phyloP scores from a whole-genome alignment of 2,329 filamentous ascomycete species.

The Plenodomus tracheiphilus region DNA sequence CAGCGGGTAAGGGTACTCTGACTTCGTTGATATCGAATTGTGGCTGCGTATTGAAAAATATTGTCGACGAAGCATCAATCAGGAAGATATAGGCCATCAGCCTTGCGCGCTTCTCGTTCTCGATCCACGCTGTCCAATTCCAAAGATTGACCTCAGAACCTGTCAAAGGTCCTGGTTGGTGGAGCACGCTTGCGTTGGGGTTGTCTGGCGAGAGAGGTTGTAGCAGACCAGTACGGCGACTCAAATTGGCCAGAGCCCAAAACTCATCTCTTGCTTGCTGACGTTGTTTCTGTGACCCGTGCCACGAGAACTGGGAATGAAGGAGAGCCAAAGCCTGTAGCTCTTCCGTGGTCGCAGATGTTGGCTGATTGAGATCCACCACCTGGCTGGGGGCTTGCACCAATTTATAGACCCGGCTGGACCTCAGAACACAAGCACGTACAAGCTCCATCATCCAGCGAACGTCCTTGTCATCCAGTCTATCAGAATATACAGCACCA shows the following conservation, averaged over 20 bases:
- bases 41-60: constrained; percentile 72
- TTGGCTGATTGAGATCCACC: constrained; percentile 43
- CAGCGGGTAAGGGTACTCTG: constrained; percentile 68
- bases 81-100: constrained; percentile 68
- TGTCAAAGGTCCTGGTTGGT: constrained; percentile 55
- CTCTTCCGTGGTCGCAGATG: constrained; percentile 60
- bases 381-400: constrained; percentile 41
- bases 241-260: constrained; percentile 59
- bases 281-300: constrained; percentile 68
- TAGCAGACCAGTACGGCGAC: constrained; percentile 61
- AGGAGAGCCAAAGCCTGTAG: constrained; percentile 68
- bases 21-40: constrained; percentile 68
- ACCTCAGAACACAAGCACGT: constrained; percentile 61
- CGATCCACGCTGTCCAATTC: constrained; percentile 69
- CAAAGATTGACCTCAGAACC: constrained; percentile 57
- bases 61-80: constrained; percentile 65
- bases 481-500: constrained; percentile 74
- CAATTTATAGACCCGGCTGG: constrained; percentile 56
- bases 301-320: constrained; percentile 67
- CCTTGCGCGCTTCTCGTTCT: constrained; percentile 70
- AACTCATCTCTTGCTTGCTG: constrained; percentile 65
- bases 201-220: constrained; percentile 55
- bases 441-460: constrained; percentile 70
- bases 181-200: constrained; percentile 61
- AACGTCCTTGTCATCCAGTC: constrained; percentile 62